Evolutionary conservation across 306 rosid species (phyloP), one percentile per base, ranked within the genome.

Genomic region (Trichosanthes cucumerina): DNA sequence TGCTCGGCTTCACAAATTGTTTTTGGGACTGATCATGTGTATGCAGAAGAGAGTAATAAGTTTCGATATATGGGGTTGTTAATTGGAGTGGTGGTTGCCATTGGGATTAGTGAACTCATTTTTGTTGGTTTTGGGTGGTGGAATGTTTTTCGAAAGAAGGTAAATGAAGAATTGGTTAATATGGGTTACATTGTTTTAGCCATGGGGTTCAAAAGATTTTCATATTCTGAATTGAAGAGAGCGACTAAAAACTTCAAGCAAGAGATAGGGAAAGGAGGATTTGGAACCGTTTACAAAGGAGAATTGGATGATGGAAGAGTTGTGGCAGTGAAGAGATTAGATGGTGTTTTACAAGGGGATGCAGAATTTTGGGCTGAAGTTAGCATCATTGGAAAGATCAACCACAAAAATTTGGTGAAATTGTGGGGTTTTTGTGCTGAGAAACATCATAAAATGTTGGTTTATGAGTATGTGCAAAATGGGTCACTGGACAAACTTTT

Each of bases 281-380:
- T 81, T 39, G 84, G 85, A 79, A 41, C 82, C 0, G 81, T 83
- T 72, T 84, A 64, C 52, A 86, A 80, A 80, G 88, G 86, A 11
- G 54, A 75, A 0, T 60, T 86, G 11, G 86, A 79, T 0, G 89
- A 82, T 70, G 83, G 57, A 66, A 82, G 84, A 58, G 70, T 73
- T 18, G 84, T 86, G 2, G 89, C 81, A 0, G 84, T 86, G 38
- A 86, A 86, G 89, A 82, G 87, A 75, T 53, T 86, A 15, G 87
- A 80, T 33, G 89, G 87, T 7, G 39, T 86, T 26, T 62, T 80
- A 38, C 83, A 84, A 75, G 89, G 87, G 18, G 82, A 84, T 28
- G 80, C 85, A 5, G 86, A 84, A 21, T 86, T 86, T 60, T 84
- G 89, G 89, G 87, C 84, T 33, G 87, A 86, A 60, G 84, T 86